These are phyloP conservation scores for Amaranthus cruentus DNA, from an alignment of 148 eudicot genomes.

Conservation along the genomic window DNA sequence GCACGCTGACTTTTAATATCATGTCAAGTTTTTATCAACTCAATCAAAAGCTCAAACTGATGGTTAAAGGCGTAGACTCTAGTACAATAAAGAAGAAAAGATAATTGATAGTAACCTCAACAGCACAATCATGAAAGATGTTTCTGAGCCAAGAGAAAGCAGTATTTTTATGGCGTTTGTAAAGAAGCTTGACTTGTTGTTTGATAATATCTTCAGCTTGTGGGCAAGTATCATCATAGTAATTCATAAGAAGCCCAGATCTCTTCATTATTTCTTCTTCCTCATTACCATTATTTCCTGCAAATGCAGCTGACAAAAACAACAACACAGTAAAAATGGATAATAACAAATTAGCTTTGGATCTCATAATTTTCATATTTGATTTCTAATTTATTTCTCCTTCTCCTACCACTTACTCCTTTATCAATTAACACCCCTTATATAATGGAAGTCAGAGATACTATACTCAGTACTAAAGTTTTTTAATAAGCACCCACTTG, in stretches of 20 bases:
- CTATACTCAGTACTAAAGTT: no score
- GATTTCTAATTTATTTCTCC: no score
- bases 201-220: conserved; percentile 94
- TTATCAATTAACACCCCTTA: no score
- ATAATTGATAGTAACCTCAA: conserved; percentile 39
- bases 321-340: conserved; percentile 38
- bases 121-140: conserved; percentile 98
- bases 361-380: background rate
- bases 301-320: conserved; percentile 29
- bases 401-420: no score
- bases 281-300: conserved; percentile 35
- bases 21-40: no score
- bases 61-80: no score
- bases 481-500: no score
- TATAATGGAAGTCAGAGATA: no score
- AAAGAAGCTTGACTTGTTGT: conserved; percentile 88
- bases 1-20: no score
- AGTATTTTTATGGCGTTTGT: conserved; percentile 99
- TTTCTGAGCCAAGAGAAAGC: conserved; percentile 99
- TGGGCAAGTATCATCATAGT: conserved; percentile 87
- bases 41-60: no score
- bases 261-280: conserved; percentile 22
- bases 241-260: conserved; percentile 67
- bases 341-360: conserved; percentile 19
- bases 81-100: no score